Evolutionary conservation across 192 early-diverging fungal species (phyloP).

Genomic region (Coemansia pectinata): DNA sequence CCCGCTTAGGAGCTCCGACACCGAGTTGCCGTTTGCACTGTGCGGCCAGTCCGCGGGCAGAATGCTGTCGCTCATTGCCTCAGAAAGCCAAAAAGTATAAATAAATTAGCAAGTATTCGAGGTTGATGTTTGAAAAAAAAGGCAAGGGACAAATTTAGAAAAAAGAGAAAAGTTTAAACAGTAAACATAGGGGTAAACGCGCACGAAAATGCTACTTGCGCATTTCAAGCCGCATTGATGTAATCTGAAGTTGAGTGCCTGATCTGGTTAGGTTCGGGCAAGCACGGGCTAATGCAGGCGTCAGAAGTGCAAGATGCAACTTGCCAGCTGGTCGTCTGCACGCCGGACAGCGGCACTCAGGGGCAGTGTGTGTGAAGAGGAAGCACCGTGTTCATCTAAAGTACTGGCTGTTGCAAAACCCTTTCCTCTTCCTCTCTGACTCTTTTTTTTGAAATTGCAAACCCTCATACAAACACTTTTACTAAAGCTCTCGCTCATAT

Average conservation of each 20-base stretch:
- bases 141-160: not conserved
- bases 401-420: not conserved
- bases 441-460: not conserved
- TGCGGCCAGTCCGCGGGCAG: constrained; percentile 9
- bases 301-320: not conserved
- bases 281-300: not conserved
- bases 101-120: not conserved
- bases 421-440: not conserved
- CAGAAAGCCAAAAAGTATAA: constrained; percentile 5
- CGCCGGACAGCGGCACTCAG: not conserved
- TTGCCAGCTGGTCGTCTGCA: constrained; percentile 1
- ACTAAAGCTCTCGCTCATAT: not conserved
- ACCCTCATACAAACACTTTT: not conserved
- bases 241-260: not conserved
- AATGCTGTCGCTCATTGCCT: constrained; percentile 4
- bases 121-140: not conserved
- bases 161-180: not conserved
- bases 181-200: not conserved
- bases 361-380: not conserved
- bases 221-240: not conserved
- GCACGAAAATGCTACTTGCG: not conserved
- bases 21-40: not conserved
- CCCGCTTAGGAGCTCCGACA: not conserved
- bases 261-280: not conserved
- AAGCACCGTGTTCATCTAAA: not conserved